These are phyloP conservation scores for Podila clonocystis DNA, from an alignment of 192 early-diverging fungal species.

Conservation along the genomic window DNA sequence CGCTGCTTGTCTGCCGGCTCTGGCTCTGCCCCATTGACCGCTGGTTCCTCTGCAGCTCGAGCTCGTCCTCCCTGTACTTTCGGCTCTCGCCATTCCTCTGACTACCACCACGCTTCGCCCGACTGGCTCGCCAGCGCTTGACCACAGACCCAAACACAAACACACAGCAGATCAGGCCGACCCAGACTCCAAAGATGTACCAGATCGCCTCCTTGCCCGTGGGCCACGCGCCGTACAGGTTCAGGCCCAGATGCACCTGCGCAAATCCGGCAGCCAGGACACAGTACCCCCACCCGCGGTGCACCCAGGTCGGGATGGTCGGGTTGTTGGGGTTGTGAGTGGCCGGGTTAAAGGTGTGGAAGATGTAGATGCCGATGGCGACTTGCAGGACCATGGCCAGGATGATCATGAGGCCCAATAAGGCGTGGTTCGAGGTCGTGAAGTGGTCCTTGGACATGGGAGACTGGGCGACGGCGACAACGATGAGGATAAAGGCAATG, in stretches of 20 bases:
- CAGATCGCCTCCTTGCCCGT: slow-evolving; percentile 1
- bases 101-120: neutral
- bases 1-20: no score
- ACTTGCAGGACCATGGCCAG: slow-evolving; percentile 19
- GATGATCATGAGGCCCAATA: slow-evolving; percentile 16
- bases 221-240: neutral
- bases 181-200: neutral
- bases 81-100: no score
- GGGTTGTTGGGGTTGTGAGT: neutral
- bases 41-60: no score
- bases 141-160: neutral
- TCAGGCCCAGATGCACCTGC: slow-evolving; percentile 1
- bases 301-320: slow-evolving; percentile 7
- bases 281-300: neutral
- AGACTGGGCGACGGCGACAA: slow-evolving; percentile 12
- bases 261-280: neutral
- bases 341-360: slow-evolving; percentile 19
- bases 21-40: no score
- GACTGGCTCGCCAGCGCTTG: neutral
- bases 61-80: no score
- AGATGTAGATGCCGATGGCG: slow-evolving; percentile 26
- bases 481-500: slow-evolving; percentile 11
- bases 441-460: neutral
- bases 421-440: slow-evolving; percentile 8
- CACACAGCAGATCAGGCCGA: neutral